A percentile compares a stretch with the other conserved stretches of the same genome.
Conservation (phyloP, 495 filamentous ascomycete species). For the Penicillium lagena region DNA sequence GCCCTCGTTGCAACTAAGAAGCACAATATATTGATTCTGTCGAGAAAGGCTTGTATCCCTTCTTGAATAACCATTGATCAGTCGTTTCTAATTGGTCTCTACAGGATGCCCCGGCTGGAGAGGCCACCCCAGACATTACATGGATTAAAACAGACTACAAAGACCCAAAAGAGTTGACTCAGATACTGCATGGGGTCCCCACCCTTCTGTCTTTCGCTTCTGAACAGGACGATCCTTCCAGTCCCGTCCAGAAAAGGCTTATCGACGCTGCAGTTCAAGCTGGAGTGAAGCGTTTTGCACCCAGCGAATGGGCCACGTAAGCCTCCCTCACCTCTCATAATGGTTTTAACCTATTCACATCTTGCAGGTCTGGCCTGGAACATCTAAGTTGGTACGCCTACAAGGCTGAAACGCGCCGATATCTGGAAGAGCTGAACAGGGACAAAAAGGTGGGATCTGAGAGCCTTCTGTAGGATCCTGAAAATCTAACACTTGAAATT, state of each 20-base stretch:
- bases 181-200: slow-evolving; percentile 40
- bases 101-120: slow-evolving; percentile 3
- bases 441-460: slow-evolving; percentile 32
- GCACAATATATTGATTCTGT: slow-evolving; percentile 45
- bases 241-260: slow-evolving; percentile 38
- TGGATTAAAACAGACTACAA: slow-evolving; percentile 42
- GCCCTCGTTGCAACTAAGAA: slow-evolving; percentile 40
- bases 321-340: neutral
- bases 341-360: neutral
- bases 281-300: slow-evolving; percentile 54
- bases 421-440: slow-evolving; percentile 46
- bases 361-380: slow-evolving; percentile 10
- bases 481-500: neutral
- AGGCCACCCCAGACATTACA: slow-evolving; percentile 10
- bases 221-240: slow-evolving; percentile 23
- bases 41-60: slow-evolving; percentile 30
- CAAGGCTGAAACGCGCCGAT: slow-evolving; percentile 40
- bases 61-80: neutral
- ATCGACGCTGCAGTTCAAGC: slow-evolving; percentile 56
- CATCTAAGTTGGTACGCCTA: slow-evolving; percentile 40
- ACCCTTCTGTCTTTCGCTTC: slow-evolving; percentile 50
- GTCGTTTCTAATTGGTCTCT: neutral
- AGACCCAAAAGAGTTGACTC: slow-evolving; percentile 23
- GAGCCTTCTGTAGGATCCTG: neutral
- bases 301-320: slow-evolving; percentile 25